These are phyloP conservation scores for Silene latifolia DNA, from an alignment of 148 eudicot species.

Conservation along the genomic window DNA sequence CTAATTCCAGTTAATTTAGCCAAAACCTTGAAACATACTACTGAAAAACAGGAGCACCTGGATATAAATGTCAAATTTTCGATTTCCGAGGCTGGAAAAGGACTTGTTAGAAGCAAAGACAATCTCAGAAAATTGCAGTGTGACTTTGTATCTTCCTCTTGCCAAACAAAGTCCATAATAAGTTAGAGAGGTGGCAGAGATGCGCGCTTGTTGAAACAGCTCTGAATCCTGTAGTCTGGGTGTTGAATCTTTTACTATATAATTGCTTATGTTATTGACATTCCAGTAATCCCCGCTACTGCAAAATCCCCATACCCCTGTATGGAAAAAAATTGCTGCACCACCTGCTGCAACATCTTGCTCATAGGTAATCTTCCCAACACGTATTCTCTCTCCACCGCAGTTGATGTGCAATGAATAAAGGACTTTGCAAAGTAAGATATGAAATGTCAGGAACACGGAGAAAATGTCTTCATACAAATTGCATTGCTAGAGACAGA, in stretches of 20 bases:
- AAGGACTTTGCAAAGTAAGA: slow-evolving; percentile 24
- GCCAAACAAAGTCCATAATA: slow-evolving; percentile 61
- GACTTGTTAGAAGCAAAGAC: slow-evolving; percentile 33
- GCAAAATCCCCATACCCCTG: slow-evolving; percentile 45
- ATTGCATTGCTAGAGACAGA: too few species aligned
- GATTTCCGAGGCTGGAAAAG: slow-evolving; percentile 51
- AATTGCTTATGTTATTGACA: background rate
- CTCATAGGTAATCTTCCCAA: slow-evolving; percentile 37
- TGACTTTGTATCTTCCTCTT: slow-evolving; percentile 53
- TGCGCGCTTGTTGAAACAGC: slow-evolving; percentile 44
- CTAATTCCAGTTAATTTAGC: too few species aligned
- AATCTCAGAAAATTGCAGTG: slow-evolving; percentile 59
- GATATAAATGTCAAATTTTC: slow-evolving; percentile 56
- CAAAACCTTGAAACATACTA: too few species aligned
- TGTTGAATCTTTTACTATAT: slow-evolving; percentile 25
- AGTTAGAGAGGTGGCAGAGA: slow-evolving; percentile 54
- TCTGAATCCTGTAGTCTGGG: slow-evolving; percentile 27
- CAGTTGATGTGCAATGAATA: slow-evolving; percentile 55
- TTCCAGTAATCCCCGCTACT: slow-evolving; percentile 46
- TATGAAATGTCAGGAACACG: background rate
- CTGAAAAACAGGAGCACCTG: slow-evolving; percentile 16
- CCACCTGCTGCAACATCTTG: slow-evolving; percentile 34
- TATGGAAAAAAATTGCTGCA: slow-evolving; percentile 28
- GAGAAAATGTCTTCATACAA: background rate
- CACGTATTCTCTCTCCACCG: slow-evolving; percentile 32